Evolutionary conservation across 2,329 filamentous ascomycete genomes (phyloP), one percentile per base, ranked within the genome.

Genomic region (Monilinia fructigena): DNA sequence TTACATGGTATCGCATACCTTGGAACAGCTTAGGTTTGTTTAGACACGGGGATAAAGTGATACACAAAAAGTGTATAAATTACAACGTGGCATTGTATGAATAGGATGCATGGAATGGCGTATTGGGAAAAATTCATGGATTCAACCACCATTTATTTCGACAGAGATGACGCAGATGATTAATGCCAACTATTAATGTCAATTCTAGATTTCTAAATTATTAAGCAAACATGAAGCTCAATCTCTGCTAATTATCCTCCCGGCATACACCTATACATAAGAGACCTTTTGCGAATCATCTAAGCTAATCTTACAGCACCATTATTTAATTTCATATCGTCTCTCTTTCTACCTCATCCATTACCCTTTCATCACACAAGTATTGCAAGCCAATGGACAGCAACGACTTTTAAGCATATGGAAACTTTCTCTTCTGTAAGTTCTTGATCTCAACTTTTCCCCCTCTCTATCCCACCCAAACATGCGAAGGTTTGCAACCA

Each of bases 41-140:
- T 23, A 50, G n/a, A 50, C 23, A 14, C n/a, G 28, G 28, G 42
- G 16, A 35, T 60, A 14, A 35, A 47, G 45, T 31, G n/a, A n/a
- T 14, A 38, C 18, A 50, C 42, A 45, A 12, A n/a, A n/a, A 23
- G 18, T 38, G 45, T 60, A 38, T 18, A 38, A 55, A 58, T 26
- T 11, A 23, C n/a, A 23, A 8, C 38, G 26, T 18, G 38, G 35
- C 38, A 28, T 38, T 63, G 45, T 53, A 65, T 12, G 55, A 65
- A n/a, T 35, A 65, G 54, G 28, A 60, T 62, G 58, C 48, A 66
- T 56, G 53, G 52, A 23, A 64, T 48, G 40, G 23, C 42, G 42
- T 26, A 47, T 55, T 31, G 62, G 26, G 35, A 16, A 26, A 12
- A 26, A 18, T 40, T 48, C 26, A 56, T 56, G 20, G 23, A 56